Conservation (phyloP, 2,329 filamentous ascomycete genomes). For the Monosporascus sp. region DNA sequence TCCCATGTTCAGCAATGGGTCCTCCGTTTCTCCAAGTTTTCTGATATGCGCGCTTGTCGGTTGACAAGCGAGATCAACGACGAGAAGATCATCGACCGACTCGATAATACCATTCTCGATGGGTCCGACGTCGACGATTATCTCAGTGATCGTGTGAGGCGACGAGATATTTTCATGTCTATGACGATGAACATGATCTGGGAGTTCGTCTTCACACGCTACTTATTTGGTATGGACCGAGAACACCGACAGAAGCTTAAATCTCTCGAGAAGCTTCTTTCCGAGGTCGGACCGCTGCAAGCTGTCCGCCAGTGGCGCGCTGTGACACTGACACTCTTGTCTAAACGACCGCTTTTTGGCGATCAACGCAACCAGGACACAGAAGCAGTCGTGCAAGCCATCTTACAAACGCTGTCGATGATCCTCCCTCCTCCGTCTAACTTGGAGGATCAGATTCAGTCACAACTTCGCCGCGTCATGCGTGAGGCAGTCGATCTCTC, state of each 20-base stretch:
- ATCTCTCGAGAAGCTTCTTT: conserved; percentile 83
- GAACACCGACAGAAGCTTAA: conserved; percentile 98
- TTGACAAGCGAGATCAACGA: conserved; percentile 79
- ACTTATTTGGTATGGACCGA: conserved; percentile 96
- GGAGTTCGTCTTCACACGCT: conserved; percentile 97
- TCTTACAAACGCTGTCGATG: conserved; percentile 76
- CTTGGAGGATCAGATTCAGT: conserved; percentile 72
- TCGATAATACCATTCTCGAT: conserved; percentile 92
- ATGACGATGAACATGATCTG: conserved; percentile 99
- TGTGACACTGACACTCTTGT: conserved; percentile 84
- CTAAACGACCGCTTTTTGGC: conserved; percentile 73
- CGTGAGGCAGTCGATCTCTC: conserved; percentile 83
- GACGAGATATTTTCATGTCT: conserved; percentile 95
- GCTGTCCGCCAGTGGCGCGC: conserved; percentile 98
- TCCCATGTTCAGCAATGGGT: conserved; percentile 98
- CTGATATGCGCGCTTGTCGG: conserved; percentile 83
- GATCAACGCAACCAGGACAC: conserved; percentile 83
- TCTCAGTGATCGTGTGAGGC: conserved; percentile 78
- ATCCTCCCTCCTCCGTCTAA: conserved; percentile 83
- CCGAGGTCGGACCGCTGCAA: conserved; percentile 77
- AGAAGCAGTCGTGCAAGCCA: conserved; percentile 88
- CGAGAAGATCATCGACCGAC: conserved; percentile 86
- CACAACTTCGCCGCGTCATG: conserved; percentile 82
- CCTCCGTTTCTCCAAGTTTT: conserved; percentile 94
- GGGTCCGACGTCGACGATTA: conserved; percentile 88